Evolutionary conservation across 129 eudicot genomes (phyloP).

Genomic region (Chrysanthemum makinoi): DNA sequence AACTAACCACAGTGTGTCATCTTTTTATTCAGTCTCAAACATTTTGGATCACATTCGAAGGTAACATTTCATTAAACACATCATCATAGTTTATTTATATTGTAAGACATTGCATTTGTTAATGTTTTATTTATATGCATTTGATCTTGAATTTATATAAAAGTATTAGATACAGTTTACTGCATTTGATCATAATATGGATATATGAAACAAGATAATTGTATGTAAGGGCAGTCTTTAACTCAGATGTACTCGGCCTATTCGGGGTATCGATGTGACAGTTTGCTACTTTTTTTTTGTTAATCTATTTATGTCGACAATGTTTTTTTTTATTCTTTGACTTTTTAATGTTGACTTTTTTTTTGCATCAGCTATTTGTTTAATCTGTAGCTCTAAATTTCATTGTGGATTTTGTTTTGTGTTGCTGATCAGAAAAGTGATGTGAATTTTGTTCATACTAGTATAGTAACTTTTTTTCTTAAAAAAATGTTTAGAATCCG

Average conservation of each 20-base stretch:
- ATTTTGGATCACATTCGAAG: slow-evolving; percentile 18
- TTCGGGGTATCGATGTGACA: too few species aligned
- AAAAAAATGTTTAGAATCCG: too few species aligned
- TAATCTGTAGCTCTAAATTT: slow-evolving; percentile 11
- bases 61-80: slow-evolving; percentile 10
- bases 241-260: too few species aligned
- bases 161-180: background rate
- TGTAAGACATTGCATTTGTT: too few species aligned
- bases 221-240: too few species aligned
- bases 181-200: background rate
- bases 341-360: slow-evolving; percentile 20
- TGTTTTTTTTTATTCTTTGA: background rate
- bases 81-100: background rate
- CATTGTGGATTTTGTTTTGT: background rate
- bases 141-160: background rate
- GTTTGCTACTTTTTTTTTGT: too few species aligned
- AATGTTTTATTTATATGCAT: slow-evolving; percentile 16
- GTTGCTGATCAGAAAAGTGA: background rate
- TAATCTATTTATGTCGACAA: too few species aligned
- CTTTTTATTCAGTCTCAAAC: slow-evolving; percentile 17
- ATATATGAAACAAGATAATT: too few species aligned
- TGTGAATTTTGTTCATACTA: background rate
- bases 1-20: slow-evolving; percentile 5
- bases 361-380: background rate
- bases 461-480: background rate